Conservation (phyloP, 1,284 basidiomycete genomes). For the Moniliophthora roreri region DNA sequence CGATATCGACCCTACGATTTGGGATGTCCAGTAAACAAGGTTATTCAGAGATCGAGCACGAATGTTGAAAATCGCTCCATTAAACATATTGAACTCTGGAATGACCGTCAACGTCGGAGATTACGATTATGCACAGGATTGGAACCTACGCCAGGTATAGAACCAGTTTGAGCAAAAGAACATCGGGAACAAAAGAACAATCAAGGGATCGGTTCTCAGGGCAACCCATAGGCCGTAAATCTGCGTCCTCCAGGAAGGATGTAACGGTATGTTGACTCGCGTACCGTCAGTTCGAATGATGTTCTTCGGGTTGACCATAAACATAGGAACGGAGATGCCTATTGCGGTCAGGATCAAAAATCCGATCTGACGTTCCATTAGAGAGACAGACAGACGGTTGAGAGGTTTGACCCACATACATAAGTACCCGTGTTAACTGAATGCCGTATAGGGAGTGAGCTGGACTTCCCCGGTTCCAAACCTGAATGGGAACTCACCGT, state of each 20-base stretch:
- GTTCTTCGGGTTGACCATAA: conserved; percentile 68
- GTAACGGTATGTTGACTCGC: conserved; percentile 54
- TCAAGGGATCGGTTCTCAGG: conserved; percentile 54
- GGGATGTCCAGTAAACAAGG: conserved; percentile 66
- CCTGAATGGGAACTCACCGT: background rate
- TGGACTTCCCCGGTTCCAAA: background rate
- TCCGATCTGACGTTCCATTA: conserved; percentile 61
- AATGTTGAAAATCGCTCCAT: conserved; percentile 14
- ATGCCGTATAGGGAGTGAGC: background rate
- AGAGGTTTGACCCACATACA: background rate
- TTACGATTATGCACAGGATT: background rate
- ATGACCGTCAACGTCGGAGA: background rate
- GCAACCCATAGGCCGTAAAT: conserved; percentile 50
- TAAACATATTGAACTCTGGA: conserved; percentile 20
- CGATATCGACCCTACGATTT: conserved; percentile 61
- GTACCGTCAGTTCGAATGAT: conserved; percentile 75
- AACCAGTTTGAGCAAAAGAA: conserved; percentile 79
- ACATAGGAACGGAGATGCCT: conserved; percentile 61
- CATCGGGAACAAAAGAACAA: conserved; percentile 64
- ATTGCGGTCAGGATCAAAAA: conserved; percentile 69
- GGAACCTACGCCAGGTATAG: conserved; percentile 66
- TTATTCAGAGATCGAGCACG: conserved; percentile 65
- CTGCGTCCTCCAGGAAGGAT: conserved; percentile 71
- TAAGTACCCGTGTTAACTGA: background rate
- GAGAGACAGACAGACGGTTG: too few species aligned